phyloP scores from a whole-genome alignment of 2,329 filamentous ascomycete species.

The Cytospora paraplurivora region DNA sequence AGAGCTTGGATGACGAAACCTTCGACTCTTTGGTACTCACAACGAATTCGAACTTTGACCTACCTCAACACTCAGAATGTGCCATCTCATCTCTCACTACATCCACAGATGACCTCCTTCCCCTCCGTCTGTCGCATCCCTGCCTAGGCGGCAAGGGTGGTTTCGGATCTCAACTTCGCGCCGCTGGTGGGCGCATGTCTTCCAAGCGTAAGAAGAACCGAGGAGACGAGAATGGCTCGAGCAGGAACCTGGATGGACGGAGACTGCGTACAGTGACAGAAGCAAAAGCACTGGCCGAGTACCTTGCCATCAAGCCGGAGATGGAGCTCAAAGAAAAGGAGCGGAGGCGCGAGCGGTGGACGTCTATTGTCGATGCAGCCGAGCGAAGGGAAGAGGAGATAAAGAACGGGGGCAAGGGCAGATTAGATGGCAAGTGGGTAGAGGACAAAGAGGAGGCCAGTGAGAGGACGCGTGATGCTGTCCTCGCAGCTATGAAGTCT shows the following conservation, averaged over 20 bases:
- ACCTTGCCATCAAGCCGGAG: conserved; percentile 91
- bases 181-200: conserved; percentile 96
- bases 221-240: conserved; percentile 84
- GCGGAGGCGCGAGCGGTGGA: conserved; percentile 79
- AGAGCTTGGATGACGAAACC: conserved; percentile 46
- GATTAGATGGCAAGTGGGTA: conserved; percentile 88
- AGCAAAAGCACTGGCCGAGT: conserved; percentile 92
- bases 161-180: conserved; percentile 94
- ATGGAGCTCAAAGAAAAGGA: conserved; percentile 96
- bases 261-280: conserved; percentile 90
- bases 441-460: conserved; percentile 90
- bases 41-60: conserved; percentile 74
- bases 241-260: conserved; percentile 88
- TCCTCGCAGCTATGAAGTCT: conserved; percentile 68
- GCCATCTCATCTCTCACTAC: conserved; percentile 62
- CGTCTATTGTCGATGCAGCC: conserved; percentile 81
- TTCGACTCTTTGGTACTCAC: conserved; percentile 70
- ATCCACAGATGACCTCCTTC: conserved; percentile 68
- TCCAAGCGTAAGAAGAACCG: conserved; percentile 84
- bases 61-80: conserved; percentile 55
- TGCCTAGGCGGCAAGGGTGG: conserved; percentile 94
- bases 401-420: conserved; percentile 68
- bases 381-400: conserved; percentile 85
- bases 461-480: conserved; percentile 78
- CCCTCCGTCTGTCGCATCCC: conserved; percentile 76